Evolutionary conservation across 108 stramenopile species (phyloP).

Genomic region (Craspedostauros australis): DNA sequence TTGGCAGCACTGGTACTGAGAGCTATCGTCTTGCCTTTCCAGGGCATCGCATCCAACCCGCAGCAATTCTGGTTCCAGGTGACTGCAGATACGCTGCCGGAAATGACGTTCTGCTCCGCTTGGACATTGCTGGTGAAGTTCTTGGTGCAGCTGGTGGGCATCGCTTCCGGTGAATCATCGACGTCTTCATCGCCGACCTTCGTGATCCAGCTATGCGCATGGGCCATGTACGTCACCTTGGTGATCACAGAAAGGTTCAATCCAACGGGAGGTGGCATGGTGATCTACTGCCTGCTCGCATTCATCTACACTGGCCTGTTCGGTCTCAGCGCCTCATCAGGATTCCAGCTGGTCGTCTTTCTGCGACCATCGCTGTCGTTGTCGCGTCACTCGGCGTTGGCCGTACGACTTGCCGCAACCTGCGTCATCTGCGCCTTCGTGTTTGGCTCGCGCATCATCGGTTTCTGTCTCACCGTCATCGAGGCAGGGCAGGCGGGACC

Average conservation of each 20-base stretch:
- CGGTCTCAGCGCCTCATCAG: background rate
- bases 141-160: slow-evolving; percentile 50
- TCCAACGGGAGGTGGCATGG: background rate
- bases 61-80: slow-evolving; percentile 32
- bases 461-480: slow-evolving; percentile 29
- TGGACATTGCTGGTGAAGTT: slow-evolving; percentile 49
- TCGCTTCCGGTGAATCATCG: slow-evolving; percentile 25
- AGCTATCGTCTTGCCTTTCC: too few relatives aligned
- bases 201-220: slow-evolving; percentile 27
- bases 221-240: slow-evolving; percentile 23
- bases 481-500: too few relatives aligned
- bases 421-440: slow-evolving; percentile 27
- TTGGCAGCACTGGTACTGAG: too few relatives aligned
- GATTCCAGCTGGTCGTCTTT: background rate
- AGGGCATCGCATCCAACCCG: too few relatives aligned
- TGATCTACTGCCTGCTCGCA: background rate
- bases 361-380: background rate
- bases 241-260: slow-evolving; percentile 9
- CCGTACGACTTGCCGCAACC: slow-evolving; percentile 31
- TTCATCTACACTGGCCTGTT: background rate
- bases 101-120: slow-evolving; percentile 45
- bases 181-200: slow-evolving; percentile 17
- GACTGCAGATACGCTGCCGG: slow-evolving; percentile 44
- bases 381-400: slow-evolving; percentile 12
- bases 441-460: slow-evolving; percentile 29